Evolutionary conservation across 495 filamentous ascomycete genomes (phyloP).

Genomic region (Aspergillus haitiensis): DNA sequence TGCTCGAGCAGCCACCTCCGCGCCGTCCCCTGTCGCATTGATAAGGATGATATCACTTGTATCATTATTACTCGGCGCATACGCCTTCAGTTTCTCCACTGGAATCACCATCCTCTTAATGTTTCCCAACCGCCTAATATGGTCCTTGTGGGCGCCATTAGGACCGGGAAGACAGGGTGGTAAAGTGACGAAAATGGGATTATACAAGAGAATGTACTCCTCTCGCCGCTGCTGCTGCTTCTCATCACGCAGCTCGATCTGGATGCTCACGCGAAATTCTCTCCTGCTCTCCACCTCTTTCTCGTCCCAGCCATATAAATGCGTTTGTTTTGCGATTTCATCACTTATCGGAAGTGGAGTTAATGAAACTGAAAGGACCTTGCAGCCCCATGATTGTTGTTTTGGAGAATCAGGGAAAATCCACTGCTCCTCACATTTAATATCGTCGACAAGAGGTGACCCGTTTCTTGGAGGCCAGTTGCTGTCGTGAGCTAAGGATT

Average conservation of each 20-base stretch:
- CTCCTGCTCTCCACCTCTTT: too few relatives aligned
- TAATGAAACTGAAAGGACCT: background rate
- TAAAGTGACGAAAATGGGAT: background rate
- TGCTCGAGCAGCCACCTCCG: background rate
- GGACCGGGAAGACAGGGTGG: background rate
- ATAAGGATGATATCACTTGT: background rate
- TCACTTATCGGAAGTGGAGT: background rate
- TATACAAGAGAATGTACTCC: background rate
- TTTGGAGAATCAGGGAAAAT: background rate
- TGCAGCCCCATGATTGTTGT: background rate
- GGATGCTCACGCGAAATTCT: too few relatives aligned
- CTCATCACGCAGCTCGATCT: background rate
- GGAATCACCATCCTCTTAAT: background rate
- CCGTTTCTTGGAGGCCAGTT: too few relatives aligned
- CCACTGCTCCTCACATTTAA: background rate
- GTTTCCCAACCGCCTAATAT: background rate
- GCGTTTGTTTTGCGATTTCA: background rate
- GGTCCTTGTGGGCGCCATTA: background rate
- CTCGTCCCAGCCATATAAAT: too few relatives aligned
- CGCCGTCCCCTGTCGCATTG: background rate
- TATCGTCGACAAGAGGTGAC: background rate
- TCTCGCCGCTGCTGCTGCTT: background rate
- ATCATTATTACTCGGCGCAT: background rate
- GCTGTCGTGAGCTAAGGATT: background rate
- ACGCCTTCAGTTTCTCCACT: background rate